Evolutionary conservation across 495 filamentous ascomycete species (phyloP), one percentile per base, ranked within the genome.

Genomic region (Mytilinidion resinicola): DNA sequence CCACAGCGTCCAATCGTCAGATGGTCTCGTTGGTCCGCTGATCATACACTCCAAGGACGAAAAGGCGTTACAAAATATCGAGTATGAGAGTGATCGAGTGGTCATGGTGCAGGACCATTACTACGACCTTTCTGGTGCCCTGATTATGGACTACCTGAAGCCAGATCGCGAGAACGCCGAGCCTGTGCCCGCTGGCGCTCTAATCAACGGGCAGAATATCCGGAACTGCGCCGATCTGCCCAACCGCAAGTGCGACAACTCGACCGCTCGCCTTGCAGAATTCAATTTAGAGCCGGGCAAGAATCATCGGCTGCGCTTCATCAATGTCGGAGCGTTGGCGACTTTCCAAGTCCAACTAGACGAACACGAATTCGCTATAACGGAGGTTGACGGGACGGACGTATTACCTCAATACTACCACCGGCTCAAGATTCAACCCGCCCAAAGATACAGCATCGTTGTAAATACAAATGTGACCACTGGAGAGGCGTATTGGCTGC

Each of bases 131-230:
- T 78, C 76, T 11, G 72, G 69, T 14, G 74, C 69, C 7, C 73
- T 82, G 12, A 69, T 83, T 20, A 68, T 70, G 43, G 60, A 71
- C 39, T 79, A 74, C 77, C 80, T 52, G 41, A 78, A 79, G 19
- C 70, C 74, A 0, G 80, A 77, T 34, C 78, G 77, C 57, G 74
- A 82, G 65, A 74, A 75, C 43, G 55, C 48, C 8, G 68, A 70
- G 48, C 71, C 71, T 20, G 63, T 72, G 0, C 71, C 71, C 11
- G 44, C 61, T n/a, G 56, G 63, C 14, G 68, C 62, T 17, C 41
- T 73, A 3, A 81, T 91, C 68, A 91, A 91, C 62, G 89, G 81
- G 6, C 60, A 72, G 25, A 78, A 78, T 51, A 65, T 68, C 46
- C 68, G 75, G 15, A 68, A 78, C 65, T 84, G 81, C 66, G 70